A percentile compares a stretch with the other conserved stretches of the same genome.
phyloP scores from a whole-genome alignment of 306 rosid genomes.

The Lablab purpureus region DNA sequence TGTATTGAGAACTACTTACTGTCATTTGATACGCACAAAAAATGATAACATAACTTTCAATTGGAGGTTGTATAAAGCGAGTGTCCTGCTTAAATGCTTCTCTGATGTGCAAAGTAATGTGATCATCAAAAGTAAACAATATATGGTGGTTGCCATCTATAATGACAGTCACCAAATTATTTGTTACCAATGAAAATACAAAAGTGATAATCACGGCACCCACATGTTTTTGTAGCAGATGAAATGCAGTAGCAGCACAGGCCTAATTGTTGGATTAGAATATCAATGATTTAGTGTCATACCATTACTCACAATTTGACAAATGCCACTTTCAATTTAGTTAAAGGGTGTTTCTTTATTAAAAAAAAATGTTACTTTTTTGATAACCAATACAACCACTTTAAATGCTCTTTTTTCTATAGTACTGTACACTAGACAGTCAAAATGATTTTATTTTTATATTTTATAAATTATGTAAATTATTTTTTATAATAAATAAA shows the following conservation, averaged over 20 bases:
- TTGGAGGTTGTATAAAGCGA: conserved; percentile 46
- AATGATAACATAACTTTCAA: conserved; percentile 21
- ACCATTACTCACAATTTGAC: background rate
- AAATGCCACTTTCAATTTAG: background rate
- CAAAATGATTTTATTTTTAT: too few species aligned
- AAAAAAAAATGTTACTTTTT: too few species aligned
- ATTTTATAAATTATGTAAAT: too few species aligned
- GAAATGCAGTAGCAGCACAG: background rate
- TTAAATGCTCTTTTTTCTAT: too few species aligned
- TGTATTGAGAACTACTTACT: conserved; percentile 10
- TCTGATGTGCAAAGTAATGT: conserved; percentile 56
- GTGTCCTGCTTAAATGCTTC: conserved; percentile 47
- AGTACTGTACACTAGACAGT: too few species aligned
- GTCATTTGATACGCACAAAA: background rate
- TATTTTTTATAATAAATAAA: too few species aligned
- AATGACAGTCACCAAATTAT: conserved; percentile 50
- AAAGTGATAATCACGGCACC: background rate
- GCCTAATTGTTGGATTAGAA: background rate
- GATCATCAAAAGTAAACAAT: conserved; percentile 48
- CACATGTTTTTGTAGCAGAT: conserved; percentile 14
- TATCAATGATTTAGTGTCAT: conserved; percentile 15
- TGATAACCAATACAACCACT: too few species aligned
- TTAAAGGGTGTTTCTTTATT: too few species aligned
- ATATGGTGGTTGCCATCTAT: conserved; percentile 54
- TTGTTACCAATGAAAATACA: conserved; percentile 33